These are phyloP conservation scores for Rhododendron vialii DNA, from an alignment of 148 eudicot genomes.

Conservation along the genomic window DNA sequence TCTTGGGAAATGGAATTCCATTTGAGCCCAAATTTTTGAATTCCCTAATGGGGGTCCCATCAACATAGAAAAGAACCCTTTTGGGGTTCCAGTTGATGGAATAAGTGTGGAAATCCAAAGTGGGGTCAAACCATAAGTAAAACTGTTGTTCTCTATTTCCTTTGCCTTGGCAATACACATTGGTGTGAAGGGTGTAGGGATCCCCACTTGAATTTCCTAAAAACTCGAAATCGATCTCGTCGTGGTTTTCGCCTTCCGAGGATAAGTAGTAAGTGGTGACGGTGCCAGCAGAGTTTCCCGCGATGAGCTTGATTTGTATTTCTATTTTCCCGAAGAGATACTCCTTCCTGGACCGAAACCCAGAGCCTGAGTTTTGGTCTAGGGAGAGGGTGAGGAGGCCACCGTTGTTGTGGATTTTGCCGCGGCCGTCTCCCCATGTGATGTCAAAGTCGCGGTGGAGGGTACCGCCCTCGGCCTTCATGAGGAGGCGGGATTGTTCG, in stretches of 20 bases:
- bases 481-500: not conserved
- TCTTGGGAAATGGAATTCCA: slow-evolving; percentile 15
- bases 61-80: slow-evolving; percentile 15
- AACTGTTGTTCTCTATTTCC: slow-evolving; percentile 24
- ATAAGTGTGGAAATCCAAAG: slow-evolving; percentile 19
- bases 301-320: slow-evolving; percentile 19
- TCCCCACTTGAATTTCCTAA: slow-evolving; percentile 23
- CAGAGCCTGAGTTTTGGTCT: slow-evolving; percentile 15
- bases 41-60: slow-evolving; percentile 19
- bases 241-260: slow-evolving; percentile 18
- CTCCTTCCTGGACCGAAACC: slow-evolving; percentile 14
- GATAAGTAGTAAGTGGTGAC: slow-evolving; percentile 22
- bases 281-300: slow-evolving; percentile 21
- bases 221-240: slow-evolving; percentile 24
- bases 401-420: slow-evolving; percentile 13
- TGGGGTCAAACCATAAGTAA: slow-evolving; percentile 27
- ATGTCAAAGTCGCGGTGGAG: slow-evolving; percentile 13
- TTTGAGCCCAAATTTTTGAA: slow-evolving; percentile 14
- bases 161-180: slow-evolving; percentile 17
- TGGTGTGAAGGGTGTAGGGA: slow-evolving; percentile 23
- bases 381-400: slow-evolving; percentile 17
- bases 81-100: slow-evolving; percentile 18
- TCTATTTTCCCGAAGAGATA: slow-evolving; percentile 17
- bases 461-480: slow-evolving; percentile 2
- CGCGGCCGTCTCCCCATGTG: slow-evolving; percentile 23